Percentiles rank a stretch among this genome's conserved stretches.
Evolutionary conservation across 768 basidiomycete genomes (phyloP).

Genomic region (Xerocomellus chrysenteron): DNA sequence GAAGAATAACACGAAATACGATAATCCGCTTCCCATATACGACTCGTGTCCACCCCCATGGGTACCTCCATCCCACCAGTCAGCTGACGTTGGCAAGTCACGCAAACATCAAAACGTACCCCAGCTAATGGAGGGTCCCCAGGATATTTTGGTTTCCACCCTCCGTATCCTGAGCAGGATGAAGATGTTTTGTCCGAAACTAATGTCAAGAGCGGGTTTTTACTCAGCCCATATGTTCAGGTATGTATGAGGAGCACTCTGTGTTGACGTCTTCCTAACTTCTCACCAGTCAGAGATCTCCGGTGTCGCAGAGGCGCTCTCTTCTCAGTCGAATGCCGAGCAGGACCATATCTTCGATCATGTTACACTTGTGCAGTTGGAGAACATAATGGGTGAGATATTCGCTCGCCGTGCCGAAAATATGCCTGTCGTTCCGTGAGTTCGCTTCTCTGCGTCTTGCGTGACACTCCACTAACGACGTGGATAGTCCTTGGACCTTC

Average conservation of each 20-base stretch:
- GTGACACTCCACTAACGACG: not conserved
- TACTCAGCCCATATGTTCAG: slow-evolving; percentile 50
- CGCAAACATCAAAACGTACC: not conserved
- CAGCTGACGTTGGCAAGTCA: slow-evolving; percentile 66
- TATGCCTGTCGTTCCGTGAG: slow-evolving; percentile 64
- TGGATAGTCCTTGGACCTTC: slow-evolving; percentile 55
- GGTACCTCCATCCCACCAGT: slow-evolving; percentile 64
- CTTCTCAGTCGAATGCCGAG: slow-evolving; percentile 13
- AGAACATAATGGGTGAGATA: slow-evolving; percentile 75
- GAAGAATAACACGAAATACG: slow-evolving; percentile 28
- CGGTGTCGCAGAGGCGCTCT: slow-evolving; percentile 13
- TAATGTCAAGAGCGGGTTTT: slow-evolving; percentile 67
- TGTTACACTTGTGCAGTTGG: slow-evolving; percentile 57
- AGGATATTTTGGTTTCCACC: slow-evolving; percentile 80
- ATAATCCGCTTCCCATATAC: slow-evolving; percentile 48
- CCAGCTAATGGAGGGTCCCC: not conserved
- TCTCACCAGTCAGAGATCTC: slow-evolving; percentile 23
- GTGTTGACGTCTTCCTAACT: not conserved
- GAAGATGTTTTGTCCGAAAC: slow-evolving; percentile 68
- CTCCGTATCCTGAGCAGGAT: slow-evolving; percentile 70
- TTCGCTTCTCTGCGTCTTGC: not conserved
- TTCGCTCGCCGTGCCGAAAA: slow-evolving; percentile 61
- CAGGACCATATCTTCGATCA: slow-evolving; percentile 51
- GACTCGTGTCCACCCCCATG: slow-evolving; percentile 69
- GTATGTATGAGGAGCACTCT: slow-evolving; percentile 40